Conservation (phyloP, 1,284 basidiomycete species). For the Sanghuangporus baumii region DNA sequence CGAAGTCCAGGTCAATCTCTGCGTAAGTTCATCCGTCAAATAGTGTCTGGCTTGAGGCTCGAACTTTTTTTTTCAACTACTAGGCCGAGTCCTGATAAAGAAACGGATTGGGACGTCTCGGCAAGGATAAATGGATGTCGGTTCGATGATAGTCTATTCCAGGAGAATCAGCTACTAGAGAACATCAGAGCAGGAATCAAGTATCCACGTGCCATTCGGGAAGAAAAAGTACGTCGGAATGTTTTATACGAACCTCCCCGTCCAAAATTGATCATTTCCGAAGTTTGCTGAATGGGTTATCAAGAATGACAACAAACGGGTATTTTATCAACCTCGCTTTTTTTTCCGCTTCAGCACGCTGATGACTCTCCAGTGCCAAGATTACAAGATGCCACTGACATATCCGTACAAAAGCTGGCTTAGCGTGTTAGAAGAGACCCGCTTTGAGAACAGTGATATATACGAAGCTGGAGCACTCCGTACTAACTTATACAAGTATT, state of each 20-base stretch:
- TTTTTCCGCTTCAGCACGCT: not conserved
- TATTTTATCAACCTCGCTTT: not conserved
- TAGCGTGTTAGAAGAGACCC: not conserved
- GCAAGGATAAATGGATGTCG: not conserved
- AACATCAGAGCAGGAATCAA: not conserved
- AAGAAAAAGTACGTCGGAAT: not conserved
- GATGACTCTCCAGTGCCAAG: not conserved
- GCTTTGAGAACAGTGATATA: not conserved
- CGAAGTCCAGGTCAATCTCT: too few species aligned
- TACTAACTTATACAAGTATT: not conserved
- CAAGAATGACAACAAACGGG: not conserved
- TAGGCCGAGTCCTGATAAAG: not conserved
- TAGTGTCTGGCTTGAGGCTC: too few species aligned
- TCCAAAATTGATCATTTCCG: not conserved
- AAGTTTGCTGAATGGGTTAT: not conserved
- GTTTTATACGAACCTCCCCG: not conserved
- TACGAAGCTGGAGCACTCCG: not conserved
- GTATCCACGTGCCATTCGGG: not conserved
- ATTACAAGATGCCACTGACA: not conserved
- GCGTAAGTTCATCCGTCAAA: too few species aligned
- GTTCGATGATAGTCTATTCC: not conserved
- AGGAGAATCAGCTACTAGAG: not conserved
- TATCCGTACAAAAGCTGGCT: not conserved
- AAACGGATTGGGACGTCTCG: not conserved
- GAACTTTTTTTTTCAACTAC: too few species aligned